These are phyloP conservation scores for Oxyria digyna DNA, from an alignment of 148 eudicot genomes.

Conservation along the genomic window DNA sequence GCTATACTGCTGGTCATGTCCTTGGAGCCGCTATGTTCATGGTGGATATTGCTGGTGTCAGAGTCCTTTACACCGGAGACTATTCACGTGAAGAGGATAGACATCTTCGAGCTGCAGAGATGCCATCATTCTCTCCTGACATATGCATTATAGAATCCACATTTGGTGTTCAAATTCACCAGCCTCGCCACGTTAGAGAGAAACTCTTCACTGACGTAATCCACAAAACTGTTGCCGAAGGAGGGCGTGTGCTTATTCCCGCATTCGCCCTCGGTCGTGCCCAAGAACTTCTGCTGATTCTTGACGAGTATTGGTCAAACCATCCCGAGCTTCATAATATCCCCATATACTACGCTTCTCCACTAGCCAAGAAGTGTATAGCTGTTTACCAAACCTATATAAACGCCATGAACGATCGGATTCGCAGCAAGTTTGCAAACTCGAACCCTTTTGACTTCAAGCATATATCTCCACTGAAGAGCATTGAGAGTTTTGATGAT, in stretches of 20 bases:
- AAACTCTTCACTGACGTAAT: conserved; percentile 89
- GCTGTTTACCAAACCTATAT: conserved; percentile 94
- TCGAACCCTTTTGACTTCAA: conserved; percentile 90
- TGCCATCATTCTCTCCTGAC: conserved; percentile 83
- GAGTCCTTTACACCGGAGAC: conserved; percentile 91
- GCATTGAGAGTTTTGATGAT: conserved; percentile 67
- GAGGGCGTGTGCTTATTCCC: conserved; percentile 91
- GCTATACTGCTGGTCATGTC: conserved; percentile 95
- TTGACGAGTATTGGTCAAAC: conserved; percentile 94
- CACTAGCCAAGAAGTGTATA: conserved; percentile 89
- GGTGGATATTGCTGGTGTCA: conserved; percentile 95
- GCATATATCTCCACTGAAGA: conserved; percentile 67
- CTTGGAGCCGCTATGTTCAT: conserved; percentile 99
- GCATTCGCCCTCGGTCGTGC: conserved; percentile 98
- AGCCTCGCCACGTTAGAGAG: conserved; percentile 69
- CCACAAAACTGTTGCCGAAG: conserved; percentile 67
- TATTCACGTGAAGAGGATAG: conserved; percentile 97
- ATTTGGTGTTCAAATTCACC: conserved; percentile 87
- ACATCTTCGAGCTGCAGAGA: conserved; percentile 91
- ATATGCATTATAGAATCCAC: conserved; percentile 91
- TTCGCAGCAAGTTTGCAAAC: conserved; percentile 70
- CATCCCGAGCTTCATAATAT: conserved; percentile 83
- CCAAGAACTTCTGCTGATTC: conserved; percentile 82
- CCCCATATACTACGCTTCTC: conserved; percentile 93
- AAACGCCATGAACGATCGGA: conserved; percentile 86